Evolutionary conservation across 345 rosid genomes (phyloP), one percentile per base, ranked within the genome.

Genomic region (Trapa bicornis): DNA sequence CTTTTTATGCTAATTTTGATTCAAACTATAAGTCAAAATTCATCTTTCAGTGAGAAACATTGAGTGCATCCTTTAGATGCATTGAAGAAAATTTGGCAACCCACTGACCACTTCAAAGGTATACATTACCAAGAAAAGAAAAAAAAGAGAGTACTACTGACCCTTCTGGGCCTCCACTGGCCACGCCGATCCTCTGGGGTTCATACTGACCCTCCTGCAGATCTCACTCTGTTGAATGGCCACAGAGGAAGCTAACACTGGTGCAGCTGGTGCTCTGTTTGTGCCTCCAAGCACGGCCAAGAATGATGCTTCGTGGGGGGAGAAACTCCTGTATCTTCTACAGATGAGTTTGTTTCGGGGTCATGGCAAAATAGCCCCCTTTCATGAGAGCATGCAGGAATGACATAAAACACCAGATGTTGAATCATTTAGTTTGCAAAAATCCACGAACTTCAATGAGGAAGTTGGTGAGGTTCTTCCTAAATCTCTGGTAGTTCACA

Each of bases 371-470:
- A 50, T 50, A 22, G 29, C 56, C 15, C 56, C 56, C 22, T 2
- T 50, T 29, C 22, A 50, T 15, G 4, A 45, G 13, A 45, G 11
- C 11, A 45, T 45, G 48, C 11, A 50, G 56, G 4, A 50, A 15
- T 7, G 22, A 15, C 22, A 29, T 22, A 50, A 50, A 50, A 50
- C 22, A 1, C 5, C 56, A 4, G 65, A 65, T 8, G 16, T 3
- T 7, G 6, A 22, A 47, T 90, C 82, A 93, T 70, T 75, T 78
- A 62, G 86, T 87, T 74, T 86, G 83, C 69, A 94, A 73, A 74
- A 94, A 89, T 72, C 99, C 97, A 53, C 99, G 86, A 67, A 94
- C 99, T 71, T 91, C 92, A n/a, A 89, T 61, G 68, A 91, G 82
- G 78, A 94, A 94, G 76, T 63, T 81, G 77, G 78, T 85, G 58